Evolutionary conservation across 371 early-diverging fungal species (phyloP).

Genomic region (Syncephalastrum contaminatum): DNA sequence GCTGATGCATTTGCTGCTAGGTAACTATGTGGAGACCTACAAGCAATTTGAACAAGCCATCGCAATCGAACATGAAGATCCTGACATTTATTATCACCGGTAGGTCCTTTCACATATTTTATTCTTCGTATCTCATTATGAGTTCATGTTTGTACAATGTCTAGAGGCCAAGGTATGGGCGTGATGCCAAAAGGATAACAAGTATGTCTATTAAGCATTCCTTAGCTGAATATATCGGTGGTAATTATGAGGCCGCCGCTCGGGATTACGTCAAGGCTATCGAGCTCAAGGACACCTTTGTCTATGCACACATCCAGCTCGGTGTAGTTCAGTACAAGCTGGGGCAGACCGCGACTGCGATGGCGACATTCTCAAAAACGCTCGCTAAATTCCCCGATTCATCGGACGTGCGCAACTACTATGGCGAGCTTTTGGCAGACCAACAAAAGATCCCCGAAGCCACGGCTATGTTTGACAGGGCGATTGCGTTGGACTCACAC

Average conservation of each 20-base stretch:
- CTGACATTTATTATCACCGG: conserved; percentile 85
- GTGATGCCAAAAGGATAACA: background rate
- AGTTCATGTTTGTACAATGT: background rate
- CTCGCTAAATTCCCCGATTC: conserved; percentile 76
- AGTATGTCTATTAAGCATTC: background rate
- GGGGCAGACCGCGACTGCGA: conserved; percentile 69
- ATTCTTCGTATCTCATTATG: too few relatives aligned
- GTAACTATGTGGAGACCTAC: conserved; percentile 61
- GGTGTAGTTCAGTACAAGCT: conserved; percentile 91
- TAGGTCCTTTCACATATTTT: background rate
- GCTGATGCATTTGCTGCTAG: conserved; percentile 16
- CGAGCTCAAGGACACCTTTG: conserved; percentile 78
- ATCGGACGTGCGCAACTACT: conserved; percentile 94
- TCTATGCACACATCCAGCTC: conserved; percentile 92
- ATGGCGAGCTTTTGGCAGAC: conserved; percentile 92
- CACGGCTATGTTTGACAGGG: conserved; percentile 73
- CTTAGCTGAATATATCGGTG: conserved; percentile 69
- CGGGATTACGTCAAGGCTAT: conserved; percentile 84
- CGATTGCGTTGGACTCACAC: conserved; percentile 67
- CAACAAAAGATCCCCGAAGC: conserved; percentile 81
- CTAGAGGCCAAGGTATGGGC: conserved; percentile 35
- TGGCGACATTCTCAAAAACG: conserved; percentile 80
- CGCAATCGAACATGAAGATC: conserved; percentile 63
- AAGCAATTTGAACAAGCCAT: conserved; percentile 74
- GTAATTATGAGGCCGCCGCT: conserved; percentile 76